Conservation (phyloP, 768 basidiomycete genomes). For the Ephemerocybe angulata region DNA sequence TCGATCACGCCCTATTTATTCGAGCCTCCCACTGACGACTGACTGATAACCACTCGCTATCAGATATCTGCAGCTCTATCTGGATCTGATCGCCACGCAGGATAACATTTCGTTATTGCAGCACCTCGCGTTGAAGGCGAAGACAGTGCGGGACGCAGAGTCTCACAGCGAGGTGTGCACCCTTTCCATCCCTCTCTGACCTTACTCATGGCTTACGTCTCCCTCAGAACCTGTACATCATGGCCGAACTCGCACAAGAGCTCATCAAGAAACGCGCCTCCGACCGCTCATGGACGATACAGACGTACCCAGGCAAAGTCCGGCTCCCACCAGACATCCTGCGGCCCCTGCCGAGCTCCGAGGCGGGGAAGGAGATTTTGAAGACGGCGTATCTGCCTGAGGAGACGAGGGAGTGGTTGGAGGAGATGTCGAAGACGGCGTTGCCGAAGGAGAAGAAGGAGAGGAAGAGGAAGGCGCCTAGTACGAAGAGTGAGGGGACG, state of each 20-base stretch:
- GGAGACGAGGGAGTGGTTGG: constrained; percentile 54
- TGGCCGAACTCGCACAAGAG: constrained; percentile 87
- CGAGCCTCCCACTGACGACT: constrained; percentile 5
- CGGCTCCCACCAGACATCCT: constrained; percentile 82
- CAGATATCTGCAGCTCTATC: constrained; percentile 88
- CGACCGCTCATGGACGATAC: constrained; percentile 66
- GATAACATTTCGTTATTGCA: constrained; percentile 86
- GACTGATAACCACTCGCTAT: background rate
- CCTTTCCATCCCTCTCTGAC: background rate
- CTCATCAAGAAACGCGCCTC: constrained; percentile 72
- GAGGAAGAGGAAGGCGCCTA: constrained; percentile 46
- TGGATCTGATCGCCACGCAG: constrained; percentile 68
- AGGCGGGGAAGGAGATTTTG: constrained; percentile 64
- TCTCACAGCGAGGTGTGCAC: constrained; percentile 66
- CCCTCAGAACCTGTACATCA: constrained; percentile 86
- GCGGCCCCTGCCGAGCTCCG: constrained; percentile 60
- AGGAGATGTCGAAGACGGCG: constrained; percentile 37
- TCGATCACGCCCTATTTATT: background rate
- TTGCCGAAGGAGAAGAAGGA: constrained; percentile 46
- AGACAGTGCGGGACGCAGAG: constrained; percentile 81
- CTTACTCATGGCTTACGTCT: too few species aligned
- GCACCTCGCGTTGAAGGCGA: constrained; percentile 75
- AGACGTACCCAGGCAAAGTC: constrained; percentile 77
- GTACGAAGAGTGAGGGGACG: constrained; percentile 44
- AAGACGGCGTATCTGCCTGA: constrained; percentile 68